Conservation (phyloP, 352 stramenopile genomes). For the Pythium guiyangense region DNA sequence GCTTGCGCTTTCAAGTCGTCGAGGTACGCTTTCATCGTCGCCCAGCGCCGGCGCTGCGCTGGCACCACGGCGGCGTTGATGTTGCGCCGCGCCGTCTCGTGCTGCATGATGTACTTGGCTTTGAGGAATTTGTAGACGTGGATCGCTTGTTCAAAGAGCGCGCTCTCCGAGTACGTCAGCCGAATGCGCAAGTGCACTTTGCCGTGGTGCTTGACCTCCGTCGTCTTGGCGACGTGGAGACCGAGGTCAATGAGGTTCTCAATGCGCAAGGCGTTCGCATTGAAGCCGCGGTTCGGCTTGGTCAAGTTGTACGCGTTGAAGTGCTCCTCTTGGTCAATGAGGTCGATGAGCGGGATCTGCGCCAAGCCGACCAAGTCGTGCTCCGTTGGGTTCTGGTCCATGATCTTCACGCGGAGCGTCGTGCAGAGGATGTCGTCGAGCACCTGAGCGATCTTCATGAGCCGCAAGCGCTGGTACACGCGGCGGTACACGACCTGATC, state of each 20-base stretch:
- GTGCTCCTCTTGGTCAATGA: conserved; percentile 59
- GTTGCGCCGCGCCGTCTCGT: conserved; percentile 42
- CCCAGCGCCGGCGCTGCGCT: conserved; percentile 57
- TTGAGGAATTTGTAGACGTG: conserved; percentile 61
- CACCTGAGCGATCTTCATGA: conserved; percentile 51
- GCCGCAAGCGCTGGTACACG: conserved; percentile 47
- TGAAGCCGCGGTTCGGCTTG: conserved; percentile 18
- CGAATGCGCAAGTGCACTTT: conserved; percentile 43
- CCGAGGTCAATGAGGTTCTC: conserved; percentile 5
- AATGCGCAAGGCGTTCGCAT: conserved; percentile 4
- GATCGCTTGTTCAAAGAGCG: conserved; percentile 61
- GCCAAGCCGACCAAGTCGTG: conserved; percentile 52
- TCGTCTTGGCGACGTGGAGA: neutral
- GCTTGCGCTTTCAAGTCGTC: conserved; percentile 46
- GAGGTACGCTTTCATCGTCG: conserved; percentile 49
- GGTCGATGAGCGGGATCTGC: conserved; percentile 58
- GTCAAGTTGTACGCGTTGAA: conserved; percentile 53
- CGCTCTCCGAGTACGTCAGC: conserved; percentile 52
- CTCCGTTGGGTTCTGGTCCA: conserved; percentile 45
- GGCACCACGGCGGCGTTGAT: conserved; percentile 63
- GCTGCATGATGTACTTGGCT: conserved; percentile 49
- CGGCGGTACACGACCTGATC: conserved; percentile 43
- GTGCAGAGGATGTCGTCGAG: conserved; percentile 62
- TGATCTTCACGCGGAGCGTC: conserved; percentile 47
- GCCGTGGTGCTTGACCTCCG: conserved; percentile 15